Percentiles rank a stretch among this genome's conserved stretches.
phyloP scores from a whole-genome alignment of 164 flowering plant genomes.

The Umbellularia californica region DNA sequence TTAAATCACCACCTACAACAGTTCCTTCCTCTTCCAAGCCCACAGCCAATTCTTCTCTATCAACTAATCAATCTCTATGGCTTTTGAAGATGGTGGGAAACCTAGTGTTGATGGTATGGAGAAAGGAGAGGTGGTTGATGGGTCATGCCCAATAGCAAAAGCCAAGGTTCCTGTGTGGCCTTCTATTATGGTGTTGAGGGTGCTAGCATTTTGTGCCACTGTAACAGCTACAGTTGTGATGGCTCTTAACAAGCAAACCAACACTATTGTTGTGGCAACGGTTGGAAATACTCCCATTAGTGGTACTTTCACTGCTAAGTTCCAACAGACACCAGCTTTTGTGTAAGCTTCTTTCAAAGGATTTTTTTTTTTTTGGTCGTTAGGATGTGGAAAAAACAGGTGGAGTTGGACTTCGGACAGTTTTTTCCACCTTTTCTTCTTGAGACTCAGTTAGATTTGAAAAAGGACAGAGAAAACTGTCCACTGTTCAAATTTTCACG shows the following conservation, averaged over 20 bases:
- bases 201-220: constrained; percentile 52
- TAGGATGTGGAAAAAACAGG: too few relatives aligned
- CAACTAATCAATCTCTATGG: background rate
- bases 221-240: constrained; percentile 65
- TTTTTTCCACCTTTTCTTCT: too few relatives aligned
- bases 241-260: constrained; percentile 67
- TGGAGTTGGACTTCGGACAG: too few relatives aligned
- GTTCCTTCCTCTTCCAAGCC: too few relatives aligned
- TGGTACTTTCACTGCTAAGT: constrained; percentile 58
- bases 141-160: background rate
- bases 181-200: constrained; percentile 33
- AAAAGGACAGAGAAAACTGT: too few relatives aligned
- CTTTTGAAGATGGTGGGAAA: constrained; percentile 4
- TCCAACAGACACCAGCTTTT: constrained; percentile 71
- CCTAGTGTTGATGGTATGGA: background rate
- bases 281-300: constrained; percentile 51
- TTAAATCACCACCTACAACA: too few relatives aligned
- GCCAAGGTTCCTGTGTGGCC: constrained; percentile 8
- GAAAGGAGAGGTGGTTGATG: background rate
- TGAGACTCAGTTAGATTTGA: too few relatives aligned
- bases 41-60: too few relatives aligned
- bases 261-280: constrained; percentile 52
- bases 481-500: too few relatives aligned
- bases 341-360: constrained; percentile 39
- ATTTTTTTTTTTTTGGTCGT: too few relatives aligned